A percentile compares a stretch with the other conserved stretches of the same genome.
phyloP scores from a whole-genome alignment of 306 rosid species.

The Lithocarpus polystachyus region DNA sequence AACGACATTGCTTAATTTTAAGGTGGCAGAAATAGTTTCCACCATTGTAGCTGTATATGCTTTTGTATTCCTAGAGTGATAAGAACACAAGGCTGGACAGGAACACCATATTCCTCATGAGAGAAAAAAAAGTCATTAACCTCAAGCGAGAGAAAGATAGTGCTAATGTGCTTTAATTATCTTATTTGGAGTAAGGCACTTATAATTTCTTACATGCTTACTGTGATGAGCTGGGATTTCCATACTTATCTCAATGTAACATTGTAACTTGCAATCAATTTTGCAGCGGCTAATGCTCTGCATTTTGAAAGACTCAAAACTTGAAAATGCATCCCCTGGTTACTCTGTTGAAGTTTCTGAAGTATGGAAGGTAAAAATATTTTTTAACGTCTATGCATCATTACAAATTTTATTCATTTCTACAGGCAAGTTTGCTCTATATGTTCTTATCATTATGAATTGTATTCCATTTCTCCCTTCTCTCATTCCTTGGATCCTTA shows the following conservation, averaged over 20 bases:
- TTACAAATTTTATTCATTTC: background rate
- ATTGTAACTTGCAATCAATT: conserved; percentile 7
- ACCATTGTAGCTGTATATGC: too few relatives aligned
- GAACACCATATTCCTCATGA: background rate
- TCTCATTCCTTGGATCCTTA: too few relatives aligned
- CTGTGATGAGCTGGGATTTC: conserved; percentile 16
- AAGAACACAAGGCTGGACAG: background rate
- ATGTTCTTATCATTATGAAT: background rate
- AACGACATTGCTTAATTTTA: background rate
- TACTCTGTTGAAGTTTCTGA: conserved; percentile 22
- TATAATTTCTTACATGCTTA: background rate
- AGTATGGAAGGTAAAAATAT: conserved; percentile 57
- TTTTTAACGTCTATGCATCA: background rate
- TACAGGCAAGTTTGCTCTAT: background rate
- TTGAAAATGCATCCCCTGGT: conserved; percentile 31
- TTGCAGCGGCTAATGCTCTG: conserved; percentile 67
- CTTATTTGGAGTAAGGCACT: conserved; percentile 3
- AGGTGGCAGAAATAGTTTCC: too few relatives aligned
- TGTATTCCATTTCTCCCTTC: too few relatives aligned
- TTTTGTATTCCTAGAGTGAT: background rate
- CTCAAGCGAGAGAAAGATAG: background rate
- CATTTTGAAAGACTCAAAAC: conserved; percentile 37
- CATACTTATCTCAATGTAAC: conserved; percentile 1
- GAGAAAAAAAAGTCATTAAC: background rate
- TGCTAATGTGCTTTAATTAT: background rate